A percentile compares a stretch with the other conserved stretches of the same genome.
Conservation (phyloP, 768 basidiomycete genomes). For the Mrakia blollopis region DNA sequence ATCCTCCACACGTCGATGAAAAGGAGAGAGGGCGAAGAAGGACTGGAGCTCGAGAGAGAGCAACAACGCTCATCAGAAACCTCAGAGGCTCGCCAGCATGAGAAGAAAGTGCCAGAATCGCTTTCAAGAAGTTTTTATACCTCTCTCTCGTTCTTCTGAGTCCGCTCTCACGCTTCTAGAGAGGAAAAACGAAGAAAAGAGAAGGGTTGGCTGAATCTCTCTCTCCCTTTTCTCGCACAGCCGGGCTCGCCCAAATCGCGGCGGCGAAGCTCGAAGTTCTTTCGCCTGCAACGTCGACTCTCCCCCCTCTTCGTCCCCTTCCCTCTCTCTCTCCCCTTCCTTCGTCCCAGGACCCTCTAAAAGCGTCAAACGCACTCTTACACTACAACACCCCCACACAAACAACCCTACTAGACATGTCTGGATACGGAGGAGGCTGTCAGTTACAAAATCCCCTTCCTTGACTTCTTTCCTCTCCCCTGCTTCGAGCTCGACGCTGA, state of each 20-base stretch:
- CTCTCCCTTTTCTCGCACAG: too few relatives aligned
- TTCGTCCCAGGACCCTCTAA: neutral
- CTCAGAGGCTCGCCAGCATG: too few relatives aligned
- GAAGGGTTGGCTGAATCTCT: too few relatives aligned
- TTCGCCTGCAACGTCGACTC: neutral
- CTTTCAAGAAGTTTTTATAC: too few relatives aligned
- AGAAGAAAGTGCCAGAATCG: too few relatives aligned
- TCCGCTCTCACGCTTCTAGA: too few relatives aligned
- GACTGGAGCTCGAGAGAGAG: too few relatives aligned
- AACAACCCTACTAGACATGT: conserved; percentile 15
- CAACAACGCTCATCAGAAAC: too few relatives aligned
- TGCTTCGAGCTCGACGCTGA: neutral
- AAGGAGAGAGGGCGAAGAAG: too few relatives aligned
- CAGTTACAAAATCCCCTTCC: neutral
- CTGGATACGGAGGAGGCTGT: conserved; percentile 24
- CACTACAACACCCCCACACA: neutral
- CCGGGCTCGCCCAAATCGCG: neutral
- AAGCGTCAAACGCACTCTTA: conserved; percentile 5
- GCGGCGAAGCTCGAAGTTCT: neutral
- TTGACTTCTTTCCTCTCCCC: neutral
- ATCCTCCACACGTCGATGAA: too few relatives aligned
- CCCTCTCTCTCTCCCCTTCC: neutral
- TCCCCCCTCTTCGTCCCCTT: neutral
- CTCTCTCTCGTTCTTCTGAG: too few relatives aligned
- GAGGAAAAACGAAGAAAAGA: too few relatives aligned